Conservation (phyloP, 2,329 filamentous ascomycete genomes). For the Hawksworthiomyces lignivorus region DNA sequence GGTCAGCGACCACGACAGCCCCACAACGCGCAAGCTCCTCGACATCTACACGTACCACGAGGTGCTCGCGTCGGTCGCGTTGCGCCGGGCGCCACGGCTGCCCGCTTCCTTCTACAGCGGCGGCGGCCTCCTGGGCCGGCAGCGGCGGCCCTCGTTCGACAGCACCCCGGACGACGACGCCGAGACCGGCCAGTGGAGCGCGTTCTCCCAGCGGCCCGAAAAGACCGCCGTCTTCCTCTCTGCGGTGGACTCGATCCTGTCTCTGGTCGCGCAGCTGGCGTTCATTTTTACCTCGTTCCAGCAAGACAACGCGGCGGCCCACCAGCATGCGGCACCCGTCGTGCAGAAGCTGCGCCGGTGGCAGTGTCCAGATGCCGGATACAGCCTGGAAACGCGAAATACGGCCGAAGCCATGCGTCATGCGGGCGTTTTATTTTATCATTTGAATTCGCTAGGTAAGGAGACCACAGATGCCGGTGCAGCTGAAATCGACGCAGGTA, state of each 20-base stretch:
- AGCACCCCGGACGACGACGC: background rate
- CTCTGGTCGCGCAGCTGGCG: constrained; percentile 5
- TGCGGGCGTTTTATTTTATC: constrained; percentile 2
- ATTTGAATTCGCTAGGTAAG: background rate
- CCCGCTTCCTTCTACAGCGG: background rate
- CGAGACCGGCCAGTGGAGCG: constrained; percentile 1
- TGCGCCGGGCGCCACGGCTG: background rate
- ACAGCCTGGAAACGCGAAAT: constrained; percentile 1
- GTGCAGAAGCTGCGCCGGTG: background rate
- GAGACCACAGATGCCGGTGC: background rate
- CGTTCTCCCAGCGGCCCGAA: background rate
- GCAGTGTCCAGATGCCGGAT: constrained; percentile 2
- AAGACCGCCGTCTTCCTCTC: constrained; percentile 2
- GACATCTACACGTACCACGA: constrained; percentile 5
- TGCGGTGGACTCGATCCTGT: constrained; percentile 6
- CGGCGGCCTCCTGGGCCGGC: too few species aligned
- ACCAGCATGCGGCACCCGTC: background rate
- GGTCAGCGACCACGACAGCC: background rate
- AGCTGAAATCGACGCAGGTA: too few species aligned
- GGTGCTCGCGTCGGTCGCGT: constrained; percentile 1
- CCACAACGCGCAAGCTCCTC: background rate
- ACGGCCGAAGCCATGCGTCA: constrained; percentile 9
- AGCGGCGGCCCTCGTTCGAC: too few species aligned
- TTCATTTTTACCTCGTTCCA: background rate
- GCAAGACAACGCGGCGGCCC: background rate